Evolutionary conservation across 2,329 filamentous ascomycete genomes (phyloP).

Genomic region (Cordyceps farinosa): DNA sequence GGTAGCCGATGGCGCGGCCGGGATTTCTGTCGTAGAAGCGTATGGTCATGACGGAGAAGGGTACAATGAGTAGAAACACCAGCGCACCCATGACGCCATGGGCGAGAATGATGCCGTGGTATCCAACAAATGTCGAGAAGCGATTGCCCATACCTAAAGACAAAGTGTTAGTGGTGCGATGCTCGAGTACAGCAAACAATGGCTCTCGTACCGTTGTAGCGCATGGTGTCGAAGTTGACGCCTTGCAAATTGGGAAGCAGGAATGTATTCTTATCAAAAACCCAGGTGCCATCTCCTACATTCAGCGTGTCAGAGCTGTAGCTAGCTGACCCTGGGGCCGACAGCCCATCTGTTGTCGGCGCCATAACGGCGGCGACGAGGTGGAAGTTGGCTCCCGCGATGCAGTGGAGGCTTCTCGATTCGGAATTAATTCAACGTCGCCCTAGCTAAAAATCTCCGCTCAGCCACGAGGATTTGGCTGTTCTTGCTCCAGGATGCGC

Average conservation of each 20-base stretch:
- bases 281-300: slow-evolving; percentile 82
- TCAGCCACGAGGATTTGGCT: not conserved
- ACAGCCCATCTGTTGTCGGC: slow-evolving; percentile 56
- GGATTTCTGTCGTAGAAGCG: slow-evolving; percentile 65
- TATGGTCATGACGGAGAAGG: slow-evolving; percentile 67
- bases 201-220: slow-evolving; percentile 68
- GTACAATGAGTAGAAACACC: slow-evolving; percentile 71
- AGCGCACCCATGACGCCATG: slow-evolving; percentile 71
- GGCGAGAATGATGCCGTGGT: slow-evolving; percentile 65
- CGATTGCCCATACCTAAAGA: slow-evolving; percentile 75
- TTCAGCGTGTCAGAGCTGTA: slow-evolving; percentile 72
- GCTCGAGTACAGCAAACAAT: not conserved
- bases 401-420: not conserved
- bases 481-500: not conserved
- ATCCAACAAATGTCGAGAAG: slow-evolving; percentile 65
- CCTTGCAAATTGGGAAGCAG: slow-evolving; percentile 73
- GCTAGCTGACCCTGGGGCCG: slow-evolving; percentile 66
- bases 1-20: slow-evolving; percentile 61
- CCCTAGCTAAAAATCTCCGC: not conserved
- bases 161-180: slow-evolving; percentile 16
- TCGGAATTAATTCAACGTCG: not conserved
- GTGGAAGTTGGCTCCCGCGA: slow-evolving; percentile 17
- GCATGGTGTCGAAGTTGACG: slow-evolving; percentile 76
- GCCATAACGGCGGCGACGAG: slow-evolving; percentile 53
- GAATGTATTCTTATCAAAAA: slow-evolving; percentile 72